Evolutionary conservation across 352 stramenopile species (phyloP).

Genomic region (Chrysophaeum taylorii): DNA sequence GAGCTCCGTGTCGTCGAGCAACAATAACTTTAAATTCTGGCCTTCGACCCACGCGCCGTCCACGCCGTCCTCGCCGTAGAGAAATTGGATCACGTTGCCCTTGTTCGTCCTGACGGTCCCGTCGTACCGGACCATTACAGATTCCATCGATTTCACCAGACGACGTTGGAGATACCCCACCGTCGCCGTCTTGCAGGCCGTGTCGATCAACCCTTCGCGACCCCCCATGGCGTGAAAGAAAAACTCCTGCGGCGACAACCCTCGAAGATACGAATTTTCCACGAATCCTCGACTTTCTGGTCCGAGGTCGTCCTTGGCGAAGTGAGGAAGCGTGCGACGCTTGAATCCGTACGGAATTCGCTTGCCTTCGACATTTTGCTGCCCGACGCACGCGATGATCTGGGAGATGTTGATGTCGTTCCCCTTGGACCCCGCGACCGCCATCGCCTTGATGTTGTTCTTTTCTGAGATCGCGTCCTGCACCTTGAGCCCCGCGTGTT

Average conservation of each 20-base stretch:
- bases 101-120: slow-evolving; percentile 87
- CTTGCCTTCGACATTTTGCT: slow-evolving; percentile 96
- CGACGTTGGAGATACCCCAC: slow-evolving; percentile 98
- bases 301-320: slow-evolving; percentile 92
- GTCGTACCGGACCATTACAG: slow-evolving; percentile 96
- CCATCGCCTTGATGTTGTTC: slow-evolving; percentile 99
- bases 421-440: slow-evolving; percentile 96
- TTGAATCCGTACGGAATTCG: slow-evolving; percentile 94
- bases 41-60: slow-evolving; percentile 99
- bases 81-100: slow-evolving; percentile 76
- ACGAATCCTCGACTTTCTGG: slow-evolving; percentile 96
- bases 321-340: slow-evolving; percentile 84
- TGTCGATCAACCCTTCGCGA: slow-evolving; percentile 98
- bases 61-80: slow-evolving; percentile 98
- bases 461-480: slow-evolving; percentile 75
- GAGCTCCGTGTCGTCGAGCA: not conserved
- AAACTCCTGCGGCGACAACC: slow-evolving; percentile 85
- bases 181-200: slow-evolving; percentile 97
- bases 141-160: slow-evolving; percentile 99
- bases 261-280: slow-evolving; percentile 95
- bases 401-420: slow-evolving; percentile 99
- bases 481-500: slow-evolving; percentile 68
- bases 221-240: slow-evolving; percentile 99
- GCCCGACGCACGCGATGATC: slow-evolving; percentile 97
- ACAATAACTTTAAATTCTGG: slow-evolving; percentile 73